phyloP scores from a whole-genome alignment of 768 basidiomycete genomes.

The Tubosaeta sp. region DNA sequence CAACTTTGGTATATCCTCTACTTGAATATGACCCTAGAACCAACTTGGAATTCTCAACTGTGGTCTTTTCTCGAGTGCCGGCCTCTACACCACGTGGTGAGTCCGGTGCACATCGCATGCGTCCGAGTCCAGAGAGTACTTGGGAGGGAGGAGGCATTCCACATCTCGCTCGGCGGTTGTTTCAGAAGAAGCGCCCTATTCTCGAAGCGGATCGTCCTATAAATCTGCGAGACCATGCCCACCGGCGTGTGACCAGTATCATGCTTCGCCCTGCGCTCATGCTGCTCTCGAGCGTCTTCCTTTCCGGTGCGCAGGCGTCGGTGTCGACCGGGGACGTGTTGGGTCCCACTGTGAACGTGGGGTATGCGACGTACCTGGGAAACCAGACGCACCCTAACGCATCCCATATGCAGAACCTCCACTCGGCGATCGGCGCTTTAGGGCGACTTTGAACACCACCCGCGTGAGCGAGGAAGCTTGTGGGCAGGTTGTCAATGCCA shows the following conservation, averaged over 20 bases:
- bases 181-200: no score
- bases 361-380: slow-evolving; percentile 53
- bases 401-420: slow-evolving; percentile 41
- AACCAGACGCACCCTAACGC: background rate
- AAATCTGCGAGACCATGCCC: background rate
- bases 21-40: no score
- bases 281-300: slow-evolving; percentile 22
- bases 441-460: background rate
- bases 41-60: no score
- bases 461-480: background rate
- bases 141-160: no score
- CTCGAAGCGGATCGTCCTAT: background rate
- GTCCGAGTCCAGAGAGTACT: no score
- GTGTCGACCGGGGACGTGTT: background rate
- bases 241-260: background rate
- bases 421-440: slow-evolving; percentile 27
- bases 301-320: background rate
- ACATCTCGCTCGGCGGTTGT: no score
- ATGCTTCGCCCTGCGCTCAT: background rate
- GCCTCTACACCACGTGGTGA: no score
- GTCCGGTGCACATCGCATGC: no score
- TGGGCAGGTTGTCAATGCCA: background rate
- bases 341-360: slow-evolving; percentile 13
- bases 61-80: no score
- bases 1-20: no score